Percentiles rank a stretch among this genome's conserved stretches.
Evolutionary conservation across 495 filamentous ascomycete genomes (phyloP).

Genomic region (Penicillium mononematosum): DNA sequence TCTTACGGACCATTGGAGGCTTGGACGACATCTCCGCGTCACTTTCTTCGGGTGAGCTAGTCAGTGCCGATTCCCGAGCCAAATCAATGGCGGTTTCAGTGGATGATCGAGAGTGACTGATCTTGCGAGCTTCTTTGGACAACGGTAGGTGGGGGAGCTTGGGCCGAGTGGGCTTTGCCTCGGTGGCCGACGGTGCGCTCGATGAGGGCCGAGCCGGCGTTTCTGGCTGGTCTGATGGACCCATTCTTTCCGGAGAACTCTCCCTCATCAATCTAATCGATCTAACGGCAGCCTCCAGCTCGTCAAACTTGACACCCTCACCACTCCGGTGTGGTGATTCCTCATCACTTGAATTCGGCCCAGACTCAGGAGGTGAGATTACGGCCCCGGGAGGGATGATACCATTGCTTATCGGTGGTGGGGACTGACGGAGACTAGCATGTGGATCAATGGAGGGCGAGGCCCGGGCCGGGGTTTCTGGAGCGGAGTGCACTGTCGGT

Average conservation of each 20-base stretch:
- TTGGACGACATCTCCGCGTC: slow-evolving; percentile 56
- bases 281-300: slow-evolving; percentile 80
- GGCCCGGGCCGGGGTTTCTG: slow-evolving; percentile 37
- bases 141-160: slow-evolving; percentile 40
- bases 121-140: slow-evolving; percentile 59
- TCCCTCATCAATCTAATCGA: slow-evolving; percentile 68
- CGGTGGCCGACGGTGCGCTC: slow-evolving; percentile 14
- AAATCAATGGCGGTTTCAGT: slow-evolving; percentile 68
- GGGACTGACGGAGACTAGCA: slow-evolving; percentile 70
- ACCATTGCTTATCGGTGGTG: slow-evolving; percentile 69
- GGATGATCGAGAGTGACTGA: slow-evolving; percentile 77
- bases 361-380: slow-evolving; percentile 85
- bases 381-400: slow-evolving; percentile 76
- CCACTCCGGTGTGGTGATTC: slow-evolving; percentile 56
- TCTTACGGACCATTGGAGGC: slow-evolving; percentile 91
- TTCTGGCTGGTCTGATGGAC: slow-evolving; percentile 35
- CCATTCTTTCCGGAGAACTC: slow-evolving; percentile 57
- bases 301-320: slow-evolving; percentile 65
- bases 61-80: slow-evolving; percentile 54
- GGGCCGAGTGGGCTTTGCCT: slow-evolving; percentile 3
- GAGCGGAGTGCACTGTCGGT: slow-evolving; percentile 24
- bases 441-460: slow-evolving; percentile 52
- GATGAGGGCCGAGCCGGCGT: slow-evolving; percentile 36
- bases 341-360: slow-evolving; percentile 76
- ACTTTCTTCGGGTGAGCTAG: slow-evolving; percentile 63